Conservation (phyloP, 805 yeast species). For the Candida krabiensis region DNA sequence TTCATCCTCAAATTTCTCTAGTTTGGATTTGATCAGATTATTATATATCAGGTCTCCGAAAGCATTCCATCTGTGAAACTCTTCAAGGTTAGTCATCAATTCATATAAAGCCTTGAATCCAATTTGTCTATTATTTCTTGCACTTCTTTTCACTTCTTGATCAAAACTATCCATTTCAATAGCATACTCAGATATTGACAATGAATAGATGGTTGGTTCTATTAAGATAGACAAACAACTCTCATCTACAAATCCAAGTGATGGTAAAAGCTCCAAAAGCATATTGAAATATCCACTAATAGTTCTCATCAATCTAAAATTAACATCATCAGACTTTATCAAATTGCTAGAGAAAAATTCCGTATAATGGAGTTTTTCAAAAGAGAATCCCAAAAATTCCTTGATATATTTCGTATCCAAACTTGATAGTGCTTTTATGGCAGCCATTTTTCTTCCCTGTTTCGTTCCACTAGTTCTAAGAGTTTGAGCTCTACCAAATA, state of each 20-base stretch:
- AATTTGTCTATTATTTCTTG: conserved; percentile 60
- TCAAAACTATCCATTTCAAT: conserved; percentile 26
- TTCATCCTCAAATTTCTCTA: conserved; percentile 66
- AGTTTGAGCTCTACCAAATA: conserved; percentile 85
- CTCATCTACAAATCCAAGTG: conserved; percentile 59
- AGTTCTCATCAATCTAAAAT: conserved; percentile 42
- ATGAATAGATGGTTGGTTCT: conserved; percentile 55
- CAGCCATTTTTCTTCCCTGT: conserved; percentile 69
- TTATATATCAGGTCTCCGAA: conserved; percentile 51
- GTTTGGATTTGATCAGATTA: conserved; percentile 60
- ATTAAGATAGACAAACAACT: conserved; percentile 50
- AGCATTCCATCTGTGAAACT: conserved; percentile 53
- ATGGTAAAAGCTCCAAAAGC: conserved; percentile 52
- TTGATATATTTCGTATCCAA: conserved; percentile 51
- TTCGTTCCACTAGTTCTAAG: conserved; percentile 67
- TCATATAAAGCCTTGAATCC: conserved; percentile 65
- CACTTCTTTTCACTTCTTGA: conserved; percentile 40
- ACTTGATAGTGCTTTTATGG: conserved; percentile 61
- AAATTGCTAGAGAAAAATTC: conserved; percentile 30
- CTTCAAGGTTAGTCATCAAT: conserved; percentile 55
- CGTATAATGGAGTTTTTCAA: conserved; percentile 48
- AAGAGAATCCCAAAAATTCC: conserved; percentile 63
- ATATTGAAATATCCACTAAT: conserved; percentile 66
- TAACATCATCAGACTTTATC: conserved; percentile 25
- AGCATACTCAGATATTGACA: conserved; percentile 52